Percentiles rank a stretch among this genome's conserved stretches.
These are phyloP conservation scores for Zygoascus biomembranicola DNA, from an alignment of 805 yeast genomes.

Conservation along the genomic window DNA sequence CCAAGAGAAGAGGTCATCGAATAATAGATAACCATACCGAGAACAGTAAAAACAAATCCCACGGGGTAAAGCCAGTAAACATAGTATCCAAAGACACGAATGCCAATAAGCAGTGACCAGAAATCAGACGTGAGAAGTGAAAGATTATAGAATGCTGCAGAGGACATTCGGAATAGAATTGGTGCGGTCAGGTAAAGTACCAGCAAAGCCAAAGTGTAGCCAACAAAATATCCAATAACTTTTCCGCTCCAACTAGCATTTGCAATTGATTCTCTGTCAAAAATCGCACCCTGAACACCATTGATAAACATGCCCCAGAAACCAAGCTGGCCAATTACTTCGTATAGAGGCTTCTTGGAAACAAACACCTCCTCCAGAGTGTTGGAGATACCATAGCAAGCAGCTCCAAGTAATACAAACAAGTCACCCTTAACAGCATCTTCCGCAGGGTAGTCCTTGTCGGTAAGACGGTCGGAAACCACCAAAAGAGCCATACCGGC, in stretches of 20 bases:
- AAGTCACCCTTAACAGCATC: constrained; percentile 37
- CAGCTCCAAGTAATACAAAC: constrained; percentile 37
- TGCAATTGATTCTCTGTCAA: constrained; percentile 31
- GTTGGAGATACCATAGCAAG: constrained; percentile 38
- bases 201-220: constrained; percentile 34
- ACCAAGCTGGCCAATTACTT: constrained; percentile 37
- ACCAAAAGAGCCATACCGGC: constrained; percentile 37
- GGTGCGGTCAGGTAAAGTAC: constrained; percentile 36
- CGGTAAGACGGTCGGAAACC: constrained; percentile 34
- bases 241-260: constrained; percentile 32
- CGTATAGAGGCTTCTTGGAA: constrained; percentile 37
- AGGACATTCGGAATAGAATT: constrained; percentile 36
- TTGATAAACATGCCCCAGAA: constrained; percentile 35
- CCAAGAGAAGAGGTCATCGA: constrained; percentile 29
- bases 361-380: constrained; percentile 37
- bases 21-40: constrained; percentile 36
- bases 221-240: constrained; percentile 38
- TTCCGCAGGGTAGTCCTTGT: constrained; percentile 33
- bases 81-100: constrained; percentile 35
- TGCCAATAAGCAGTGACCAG: constrained; percentile 39
- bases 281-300: constrained; percentile 38
- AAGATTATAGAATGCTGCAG: constrained; percentile 39
- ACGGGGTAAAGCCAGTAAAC: constrained; percentile 41
- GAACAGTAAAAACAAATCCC: constrained; percentile 36
- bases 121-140: constrained; percentile 37